These are phyloP conservation scores for Neurospora sp. DNA, from an alignment of 495 filamentous ascomycete genomes.

Conservation along the genomic window DNA sequence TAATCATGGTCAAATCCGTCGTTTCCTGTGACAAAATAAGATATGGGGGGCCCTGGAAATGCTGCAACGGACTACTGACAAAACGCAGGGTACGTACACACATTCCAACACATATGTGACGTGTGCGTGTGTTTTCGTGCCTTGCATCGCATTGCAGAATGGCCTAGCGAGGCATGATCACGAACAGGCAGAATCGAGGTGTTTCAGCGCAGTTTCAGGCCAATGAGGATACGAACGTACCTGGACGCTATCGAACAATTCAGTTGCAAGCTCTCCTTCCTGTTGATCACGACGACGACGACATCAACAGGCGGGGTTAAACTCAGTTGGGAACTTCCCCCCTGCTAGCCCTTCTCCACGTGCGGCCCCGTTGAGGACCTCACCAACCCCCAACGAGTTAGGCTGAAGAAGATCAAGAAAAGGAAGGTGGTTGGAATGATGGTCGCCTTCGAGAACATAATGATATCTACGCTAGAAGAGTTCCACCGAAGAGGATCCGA, in stretches of 20 bases:
- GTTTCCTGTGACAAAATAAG: neutral
- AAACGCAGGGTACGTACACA: neutral
- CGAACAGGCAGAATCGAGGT: neutral
- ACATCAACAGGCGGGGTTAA: neutral
- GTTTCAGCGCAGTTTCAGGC: neutral
- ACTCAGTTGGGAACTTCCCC: neutral
- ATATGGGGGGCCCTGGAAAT: neutral
- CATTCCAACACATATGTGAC: neutral
- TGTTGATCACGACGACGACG: neutral
- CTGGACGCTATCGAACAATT: neutral
- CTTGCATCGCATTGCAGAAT: neutral
- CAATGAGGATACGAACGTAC: neutral
- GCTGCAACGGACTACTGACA: neutral
- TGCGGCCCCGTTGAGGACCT: neutral
- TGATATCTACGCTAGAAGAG: neutral
- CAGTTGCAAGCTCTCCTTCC: neutral
- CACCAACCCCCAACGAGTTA: neutral
- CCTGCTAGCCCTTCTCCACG: neutral
- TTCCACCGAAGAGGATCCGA: neutral
- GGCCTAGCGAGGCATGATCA: neutral
- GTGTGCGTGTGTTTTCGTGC: neutral
- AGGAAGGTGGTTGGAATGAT: neutral
- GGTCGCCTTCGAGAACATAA: neutral
- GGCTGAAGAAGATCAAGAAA: neutral
- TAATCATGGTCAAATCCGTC: neutral